Evolutionary conservation across 2,329 filamentous ascomycete species (phyloP).

Genomic region (Dactylellina sp.): DNA sequence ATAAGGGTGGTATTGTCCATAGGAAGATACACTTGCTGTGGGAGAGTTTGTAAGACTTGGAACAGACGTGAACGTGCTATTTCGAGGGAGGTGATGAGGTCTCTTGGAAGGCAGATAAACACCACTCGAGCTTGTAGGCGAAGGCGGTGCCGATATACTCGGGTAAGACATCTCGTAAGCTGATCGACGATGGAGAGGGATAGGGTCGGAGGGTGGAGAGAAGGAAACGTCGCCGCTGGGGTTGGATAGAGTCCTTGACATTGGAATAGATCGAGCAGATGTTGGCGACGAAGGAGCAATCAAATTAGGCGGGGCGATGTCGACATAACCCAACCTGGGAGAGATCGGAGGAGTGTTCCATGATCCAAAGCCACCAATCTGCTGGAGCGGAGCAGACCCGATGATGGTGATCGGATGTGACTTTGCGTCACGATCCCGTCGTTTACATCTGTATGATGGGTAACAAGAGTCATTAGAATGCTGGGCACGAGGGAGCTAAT

Average conservation of each 20-base stretch:
- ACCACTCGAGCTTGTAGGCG: slow-evolving; percentile 47
- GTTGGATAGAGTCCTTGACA: slow-evolving; percentile 44
- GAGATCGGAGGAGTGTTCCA: slow-evolving; percentile 54
- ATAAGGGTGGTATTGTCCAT: slow-evolving; percentile 37
- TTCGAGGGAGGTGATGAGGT: slow-evolving; percentile 58
- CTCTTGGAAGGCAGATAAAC: slow-evolving; percentile 42
- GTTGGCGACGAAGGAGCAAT: slow-evolving; percentile 55
- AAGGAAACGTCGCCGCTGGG: slow-evolving; percentile 43
- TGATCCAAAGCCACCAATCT: slow-evolving; percentile 43
- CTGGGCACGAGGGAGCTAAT: background rate
- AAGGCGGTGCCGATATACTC: slow-evolving; percentile 51
- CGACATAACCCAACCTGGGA: slow-evolving; percentile 43
- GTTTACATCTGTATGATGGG: slow-evolving; percentile 45
- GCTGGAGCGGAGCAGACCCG: slow-evolving; percentile 48
- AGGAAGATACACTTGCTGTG: slow-evolving; percentile 35
- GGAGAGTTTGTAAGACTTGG: slow-evolving; percentile 55
- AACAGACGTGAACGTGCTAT: slow-evolving; percentile 57
- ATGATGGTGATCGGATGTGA: slow-evolving; percentile 40
- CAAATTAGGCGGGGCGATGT: slow-evolving; percentile 50
- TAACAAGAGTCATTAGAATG: slow-evolving; percentile 10
- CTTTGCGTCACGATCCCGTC: slow-evolving; percentile 51
- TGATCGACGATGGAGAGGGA: slow-evolving; percentile 45
- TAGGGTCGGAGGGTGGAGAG: slow-evolving; percentile 55
- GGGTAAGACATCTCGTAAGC: slow-evolving; percentile 50
- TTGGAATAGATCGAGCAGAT: slow-evolving; percentile 41